phyloP scores from a whole-genome alignment of 2,329 filamentous ascomycete genomes.

The Epichloe scottii region DNA sequence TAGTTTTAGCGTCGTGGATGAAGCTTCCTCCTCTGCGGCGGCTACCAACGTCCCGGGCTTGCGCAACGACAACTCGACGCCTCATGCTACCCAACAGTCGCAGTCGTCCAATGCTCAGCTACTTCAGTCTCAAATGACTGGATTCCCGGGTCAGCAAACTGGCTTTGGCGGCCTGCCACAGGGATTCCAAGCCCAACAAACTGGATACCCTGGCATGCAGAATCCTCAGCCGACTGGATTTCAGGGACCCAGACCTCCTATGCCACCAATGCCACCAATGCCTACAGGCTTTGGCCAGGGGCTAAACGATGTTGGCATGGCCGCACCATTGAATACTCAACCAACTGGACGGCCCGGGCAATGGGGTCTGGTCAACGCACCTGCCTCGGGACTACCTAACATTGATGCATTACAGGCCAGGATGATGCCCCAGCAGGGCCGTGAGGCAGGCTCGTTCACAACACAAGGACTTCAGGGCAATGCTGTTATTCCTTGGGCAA shows the following conservation, averaged over 20 bases:
- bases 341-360: conserved; percentile 88
- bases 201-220: conserved; percentile 53
- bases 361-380: conserved; percentile 97
- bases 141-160: conserved; percentile 46
- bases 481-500: conserved; percentile 93
- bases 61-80: conserved; percentile 35
- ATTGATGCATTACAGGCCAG: conserved; percentile 84
- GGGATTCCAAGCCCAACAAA: conserved; percentile 54
- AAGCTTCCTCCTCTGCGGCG: conserved; percentile 37
- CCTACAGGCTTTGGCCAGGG: conserved; percentile 42
- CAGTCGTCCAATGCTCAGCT: conserved; percentile 60
- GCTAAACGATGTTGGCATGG: conserved; percentile 44
- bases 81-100: conserved; percentile 51
- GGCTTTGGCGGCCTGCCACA: conserved; percentile 46
- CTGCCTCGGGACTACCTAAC: conserved; percentile 78
- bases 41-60: conserved; percentile 61
- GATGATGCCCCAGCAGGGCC: conserved; percentile 94
- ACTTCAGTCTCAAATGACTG: conserved; percentile 55
- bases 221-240: conserved; percentile 71
- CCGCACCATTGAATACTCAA: conserved; percentile 69
- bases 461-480: conserved; percentile 83
- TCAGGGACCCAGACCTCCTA: conserved; percentile 71
- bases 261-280: conserved; percentile 69
- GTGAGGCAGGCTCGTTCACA: conserved; percentile 71
- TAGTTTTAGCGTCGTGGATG: conserved; percentile 80